These are phyloP conservation scores for Tulasnella sp. DNA, from an alignment of 768 basidiomycete species.

Conservation along the genomic window DNA sequence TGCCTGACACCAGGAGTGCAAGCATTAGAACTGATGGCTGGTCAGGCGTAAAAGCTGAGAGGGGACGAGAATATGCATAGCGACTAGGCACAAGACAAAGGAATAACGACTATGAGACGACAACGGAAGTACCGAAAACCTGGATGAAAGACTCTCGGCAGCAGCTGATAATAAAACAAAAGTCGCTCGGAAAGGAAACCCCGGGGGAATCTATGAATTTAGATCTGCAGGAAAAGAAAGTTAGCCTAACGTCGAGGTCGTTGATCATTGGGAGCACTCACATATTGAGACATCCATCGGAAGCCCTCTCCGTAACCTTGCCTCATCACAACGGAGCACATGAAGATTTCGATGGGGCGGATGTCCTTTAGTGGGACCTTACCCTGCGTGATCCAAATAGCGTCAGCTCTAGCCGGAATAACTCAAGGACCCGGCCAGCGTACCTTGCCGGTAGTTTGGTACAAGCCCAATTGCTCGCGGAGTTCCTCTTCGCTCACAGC, in stretches of 20 bases:
- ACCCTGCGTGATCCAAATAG: conserved; percentile 42
- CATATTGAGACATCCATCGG: conserved; percentile 97
- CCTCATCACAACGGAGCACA: conserved; percentile 99
- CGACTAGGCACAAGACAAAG: neutral
- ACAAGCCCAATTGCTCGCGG: conserved; percentile 86
- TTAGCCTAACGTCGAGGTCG: neutral
- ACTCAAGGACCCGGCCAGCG: conserved; percentile 16
- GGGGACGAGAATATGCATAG: neutral
- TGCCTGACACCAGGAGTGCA: too few species aligned
- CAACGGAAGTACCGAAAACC: neutral
- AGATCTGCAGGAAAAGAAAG: neutral
- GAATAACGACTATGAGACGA: neutral
- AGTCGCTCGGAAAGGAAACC: neutral
- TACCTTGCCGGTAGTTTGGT: conserved; percentile 99
- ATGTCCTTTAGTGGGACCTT: conserved; percentile 96
- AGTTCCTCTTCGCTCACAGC: conserved; percentile 97
- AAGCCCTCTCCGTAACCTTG: conserved; percentile 98
- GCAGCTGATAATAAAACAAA: neutral
- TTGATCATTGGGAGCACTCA: conserved; percentile 29
- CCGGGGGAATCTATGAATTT: neutral
- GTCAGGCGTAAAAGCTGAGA: neutral
- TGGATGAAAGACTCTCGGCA: neutral
- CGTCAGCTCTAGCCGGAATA: neutral
- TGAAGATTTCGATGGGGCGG: conserved; percentile 97
- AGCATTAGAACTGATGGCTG: too few species aligned